A percentile compares a stretch with the other conserved stretches of the same genome.
Evolutionary conservation across 2,329 filamentous ascomycete genomes (phyloP).

Genomic region (Beauveria medogensis): DNA sequence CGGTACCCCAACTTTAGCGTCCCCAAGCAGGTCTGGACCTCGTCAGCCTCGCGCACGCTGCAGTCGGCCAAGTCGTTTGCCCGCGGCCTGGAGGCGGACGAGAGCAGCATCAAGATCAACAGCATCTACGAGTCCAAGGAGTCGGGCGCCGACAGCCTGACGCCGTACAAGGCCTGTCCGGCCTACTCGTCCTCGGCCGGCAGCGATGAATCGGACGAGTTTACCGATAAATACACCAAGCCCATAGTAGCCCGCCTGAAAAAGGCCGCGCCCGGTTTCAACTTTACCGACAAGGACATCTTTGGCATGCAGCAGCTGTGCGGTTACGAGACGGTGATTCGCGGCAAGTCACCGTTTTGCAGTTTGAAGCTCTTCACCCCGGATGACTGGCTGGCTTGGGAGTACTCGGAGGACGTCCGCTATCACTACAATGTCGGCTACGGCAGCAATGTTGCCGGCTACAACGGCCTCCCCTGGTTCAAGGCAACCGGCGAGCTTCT

Average conservation of each 20-base stretch:
- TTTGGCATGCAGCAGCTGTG: constrained; percentile 60
- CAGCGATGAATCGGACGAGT: constrained; percentile 43
- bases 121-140: constrained; percentile 48
- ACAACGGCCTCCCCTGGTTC: constrained; percentile 58
- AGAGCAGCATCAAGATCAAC: constrained; percentile 45
- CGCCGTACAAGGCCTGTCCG: constrained; percentile 57
- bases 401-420: constrained; percentile 55
- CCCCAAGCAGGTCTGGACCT: constrained; percentile 52
- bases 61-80: constrained; percentile 52
- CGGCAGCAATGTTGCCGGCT: constrained; percentile 47
- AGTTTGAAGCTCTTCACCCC: constrained; percentile 49
- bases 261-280: constrained; percentile 45
- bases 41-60: constrained; percentile 53
- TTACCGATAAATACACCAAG: constrained; percentile 47
- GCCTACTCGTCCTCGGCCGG: constrained; percentile 52
- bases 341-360: constrained; percentile 54
- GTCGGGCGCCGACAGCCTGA: constrained; percentile 51
- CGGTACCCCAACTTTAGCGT: constrained; percentile 46
- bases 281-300: constrained; percentile 55
- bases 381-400: constrained; percentile 58
- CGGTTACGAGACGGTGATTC: constrained; percentile 58
- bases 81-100: constrained; percentile 44
- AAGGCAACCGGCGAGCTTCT: constrained; percentile 50
- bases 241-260: constrained; percentile 53
- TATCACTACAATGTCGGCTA: constrained; percentile 62